Evolutionary conservation across 495 filamentous ascomycete genomes (phyloP).

Genomic region (Xanthoparmelia taractica): DNA sequence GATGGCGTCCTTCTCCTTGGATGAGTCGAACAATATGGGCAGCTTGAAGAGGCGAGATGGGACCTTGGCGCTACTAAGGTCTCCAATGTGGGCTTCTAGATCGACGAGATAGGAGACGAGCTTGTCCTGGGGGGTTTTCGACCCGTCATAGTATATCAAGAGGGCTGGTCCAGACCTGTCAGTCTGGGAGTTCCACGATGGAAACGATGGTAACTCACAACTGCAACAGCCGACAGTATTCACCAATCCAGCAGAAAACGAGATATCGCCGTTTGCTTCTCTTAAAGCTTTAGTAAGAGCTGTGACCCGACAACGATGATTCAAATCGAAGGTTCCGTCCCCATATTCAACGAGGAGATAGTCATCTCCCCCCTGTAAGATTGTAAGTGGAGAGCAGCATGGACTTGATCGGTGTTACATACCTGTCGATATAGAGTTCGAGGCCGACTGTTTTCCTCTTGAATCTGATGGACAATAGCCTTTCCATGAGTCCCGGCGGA

Average conservation of each 20-base stretch:
- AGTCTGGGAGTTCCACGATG: neutral
- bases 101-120: slow-evolving; percentile 30
- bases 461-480: slow-evolving; percentile 36
- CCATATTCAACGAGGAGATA: slow-evolving; percentile 50
- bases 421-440: slow-evolving; percentile 45
- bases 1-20: slow-evolving; percentile 42
- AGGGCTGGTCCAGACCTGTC: slow-evolving; percentile 29
- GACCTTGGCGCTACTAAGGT: slow-evolving; percentile 38
- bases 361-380: slow-evolving; percentile 43
- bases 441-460: slow-evolving; percentile 35
- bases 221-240: slow-evolving; percentile 45
- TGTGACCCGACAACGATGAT: slow-evolving; percentile 44
- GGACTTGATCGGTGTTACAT: neutral
- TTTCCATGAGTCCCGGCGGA: slow-evolving; percentile 25
- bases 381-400: neutral
- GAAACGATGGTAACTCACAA: slow-evolving; percentile 23
- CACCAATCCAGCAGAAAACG: slow-evolving; percentile 35
- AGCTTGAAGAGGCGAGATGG: slow-evolving; percentile 46
- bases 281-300: slow-evolving; percentile 38
- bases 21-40: slow-evolving; percentile 47
- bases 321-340: slow-evolving; percentile 41
- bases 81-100: slow-evolving; percentile 31
- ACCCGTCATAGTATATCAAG: slow-evolving; percentile 42
- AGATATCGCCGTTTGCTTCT: slow-evolving; percentile 28
- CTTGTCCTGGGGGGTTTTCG: slow-evolving; percentile 31